Evolutionary conservation across 225 moss, liverwort and hornwort genomes (phyloP).

Genomic region (Marchantia paleacea): DNA sequence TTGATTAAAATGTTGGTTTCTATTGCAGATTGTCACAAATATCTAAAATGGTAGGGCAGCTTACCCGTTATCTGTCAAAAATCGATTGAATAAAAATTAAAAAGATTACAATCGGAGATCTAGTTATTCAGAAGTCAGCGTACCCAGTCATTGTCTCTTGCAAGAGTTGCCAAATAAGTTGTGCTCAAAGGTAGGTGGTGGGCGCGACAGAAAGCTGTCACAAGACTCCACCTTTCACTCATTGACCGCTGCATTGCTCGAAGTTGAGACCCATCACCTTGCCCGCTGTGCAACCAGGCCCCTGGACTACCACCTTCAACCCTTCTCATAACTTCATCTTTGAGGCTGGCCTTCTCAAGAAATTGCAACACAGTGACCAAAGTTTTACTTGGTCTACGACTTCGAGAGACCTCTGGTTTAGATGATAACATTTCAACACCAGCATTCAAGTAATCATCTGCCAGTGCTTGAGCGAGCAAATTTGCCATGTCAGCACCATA

Average conservation of each 20-base stretch:
- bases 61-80: too few species aligned
- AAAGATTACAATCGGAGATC: background rate
- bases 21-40: background rate
- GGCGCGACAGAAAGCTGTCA: slow-evolving; percentile 88
- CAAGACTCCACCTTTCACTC: slow-evolving; percentile 94
- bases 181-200: slow-evolving; percentile 87
- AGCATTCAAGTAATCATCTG: slow-evolving; percentile 67
- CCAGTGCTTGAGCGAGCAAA: slow-evolving; percentile 60
- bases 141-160: slow-evolving; percentile 95
- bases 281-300: slow-evolving; percentile 74
- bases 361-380: slow-evolving; percentile 52
- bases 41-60: too few species aligned
- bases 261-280: slow-evolving; percentile 81
- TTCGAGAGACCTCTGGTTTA: slow-evolving; percentile 45
- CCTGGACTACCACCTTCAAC: slow-evolving; percentile 66
- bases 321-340: slow-evolving; percentile 55
- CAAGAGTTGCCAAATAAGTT: slow-evolving; percentile 70
- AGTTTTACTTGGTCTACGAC: slow-evolving; percentile 45
- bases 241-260: slow-evolving; percentile 75
- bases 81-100: background rate
- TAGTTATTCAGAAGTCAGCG: background rate
- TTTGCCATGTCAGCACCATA: slow-evolving; percentile 29
- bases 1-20: background rate
- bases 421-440: slow-evolving; percentile 54
- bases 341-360: slow-evolving; percentile 80